These are phyloP conservation scores for Xylaria digitata DNA, from an alignment of 2,329 filamentous ascomycete species.

Conservation along the genomic window DNA sequence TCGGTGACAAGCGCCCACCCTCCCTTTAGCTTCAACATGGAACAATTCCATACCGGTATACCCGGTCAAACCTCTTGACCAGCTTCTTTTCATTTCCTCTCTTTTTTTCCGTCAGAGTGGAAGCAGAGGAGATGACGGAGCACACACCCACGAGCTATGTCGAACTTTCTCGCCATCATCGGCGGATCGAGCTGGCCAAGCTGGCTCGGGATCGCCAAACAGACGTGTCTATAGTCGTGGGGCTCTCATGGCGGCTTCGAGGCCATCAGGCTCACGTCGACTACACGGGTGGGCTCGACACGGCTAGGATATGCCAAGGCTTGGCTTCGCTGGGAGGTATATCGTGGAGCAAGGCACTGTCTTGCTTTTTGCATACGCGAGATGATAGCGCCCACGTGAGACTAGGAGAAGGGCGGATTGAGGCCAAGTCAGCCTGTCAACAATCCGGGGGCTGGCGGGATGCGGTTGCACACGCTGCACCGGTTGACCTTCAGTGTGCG, in stretches of 20 bases:
- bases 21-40: neutral
- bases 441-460: slow-evolving; percentile 9
- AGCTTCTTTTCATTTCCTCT: neutral
- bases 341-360: neutral
- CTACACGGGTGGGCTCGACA: slow-evolving; percentile 40
- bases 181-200: slow-evolving; percentile 37
- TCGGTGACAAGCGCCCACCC: neutral
- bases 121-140: slow-evolving; percentile 13
- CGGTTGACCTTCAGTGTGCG: slow-evolving; percentile 14
- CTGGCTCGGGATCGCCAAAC: slow-evolving; percentile 32
- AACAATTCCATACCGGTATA: neutral
- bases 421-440: neutral
- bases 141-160: slow-evolving; percentile 7
- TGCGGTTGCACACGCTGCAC: slow-evolving; percentile 21
- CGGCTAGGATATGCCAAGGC: slow-evolving; percentile 13
- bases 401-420: neutral
- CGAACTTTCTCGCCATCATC: slow-evolving; percentile 33
- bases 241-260: slow-evolving; percentile 38
- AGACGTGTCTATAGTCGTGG: slow-evolving; percentile 40
- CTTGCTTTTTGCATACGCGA: neutral
- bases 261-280: slow-evolving; percentile 39
- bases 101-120: neutral
- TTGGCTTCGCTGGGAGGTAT: neutral
- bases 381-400: neutral
- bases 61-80: neutral